Conservation (phyloP, 805 yeast genomes). For the Hanseniaspora nectarophila region DNA sequence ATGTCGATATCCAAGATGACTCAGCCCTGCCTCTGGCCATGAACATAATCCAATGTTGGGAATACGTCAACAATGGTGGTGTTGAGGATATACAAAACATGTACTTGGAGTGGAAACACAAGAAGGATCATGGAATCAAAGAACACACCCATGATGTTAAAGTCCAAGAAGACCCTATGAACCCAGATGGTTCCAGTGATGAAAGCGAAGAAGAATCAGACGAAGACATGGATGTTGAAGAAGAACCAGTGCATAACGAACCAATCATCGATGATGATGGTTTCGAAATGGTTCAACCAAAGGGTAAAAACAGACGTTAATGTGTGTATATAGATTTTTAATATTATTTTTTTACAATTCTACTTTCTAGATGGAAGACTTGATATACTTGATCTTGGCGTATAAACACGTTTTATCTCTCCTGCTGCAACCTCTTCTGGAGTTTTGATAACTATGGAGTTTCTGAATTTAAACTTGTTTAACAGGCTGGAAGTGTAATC, state of each 20-base stretch:
- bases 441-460: constrained; percentile 12
- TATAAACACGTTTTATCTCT: constrained; percentile 16
- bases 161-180: constrained; percentile 40
- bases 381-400: constrained; percentile 15
- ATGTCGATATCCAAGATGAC: constrained; percentile 76
- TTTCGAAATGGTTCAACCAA: constrained; percentile 72
- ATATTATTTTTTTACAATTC: too few relatives aligned
- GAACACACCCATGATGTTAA: constrained; percentile 37
- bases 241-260: constrained; percentile 27
- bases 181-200: constrained; percentile 46
- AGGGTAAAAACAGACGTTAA: constrained; percentile 40
- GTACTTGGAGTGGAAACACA: constrained; percentile 51
- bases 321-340: constrained; percentile 11
- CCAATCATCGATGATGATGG: constrained; percentile 91
- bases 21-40: constrained; percentile 67
- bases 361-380: constrained; percentile 8
- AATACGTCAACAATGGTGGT: constrained; percentile 44
- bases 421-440: constrained; percentile 20
- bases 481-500: constrained; percentile 32
- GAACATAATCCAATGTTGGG: constrained; percentile 52
- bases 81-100: constrained; percentile 46
- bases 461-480: constrained; percentile 28
- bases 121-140: constrained; percentile 23
- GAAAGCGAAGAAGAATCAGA: constrained; percentile 32
- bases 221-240: constrained; percentile 31